phyloP scores from a whole-genome alignment of 768 basidiomycete species.

The Gyrodon lividus region DNA sequence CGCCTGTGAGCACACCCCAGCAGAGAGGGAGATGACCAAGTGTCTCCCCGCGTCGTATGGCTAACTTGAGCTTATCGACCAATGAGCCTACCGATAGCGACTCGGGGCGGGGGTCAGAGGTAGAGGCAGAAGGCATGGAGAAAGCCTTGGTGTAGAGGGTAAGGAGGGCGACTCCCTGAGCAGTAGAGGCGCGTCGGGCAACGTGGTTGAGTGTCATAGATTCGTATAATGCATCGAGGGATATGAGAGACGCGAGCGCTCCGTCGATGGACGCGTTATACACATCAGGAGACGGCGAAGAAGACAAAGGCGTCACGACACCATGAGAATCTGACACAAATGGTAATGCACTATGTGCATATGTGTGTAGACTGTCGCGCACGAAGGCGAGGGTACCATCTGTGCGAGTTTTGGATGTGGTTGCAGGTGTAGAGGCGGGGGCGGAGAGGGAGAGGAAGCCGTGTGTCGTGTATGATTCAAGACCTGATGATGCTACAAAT shows the following conservation, averaged over 20 bases:
- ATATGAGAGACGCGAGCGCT: constrained; percentile 43
- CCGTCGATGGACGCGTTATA: constrained; percentile 12
- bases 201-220: constrained; percentile 89
- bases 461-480: constrained; percentile 88
- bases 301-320: constrained; percentile 25
- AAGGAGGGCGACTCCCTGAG: constrained; percentile 91
- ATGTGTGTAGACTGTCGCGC: constrained; percentile 70
- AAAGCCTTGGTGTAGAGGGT: constrained; percentile 86
- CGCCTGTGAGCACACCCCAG: constrained; percentile 84
- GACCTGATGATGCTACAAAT: constrained; percentile 91
- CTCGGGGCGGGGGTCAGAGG: constrained; percentile 11
- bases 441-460: constrained; percentile 53
- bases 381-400: constrained; percentile 55
- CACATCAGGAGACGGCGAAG: constrained; percentile 1
- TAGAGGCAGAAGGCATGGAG: constrained; percentile 45
- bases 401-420: constrained; percentile 20
- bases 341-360: constrained; percentile 71
- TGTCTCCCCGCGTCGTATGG: constrained; percentile 59
- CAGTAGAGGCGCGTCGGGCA: constrained; percentile 78
- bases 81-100: constrained; percentile 31
- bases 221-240: constrained; percentile 79
- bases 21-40: constrained; percentile 87
- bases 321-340: constrained; percentile 77
- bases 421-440: constrained; percentile 18
- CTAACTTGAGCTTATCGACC: constrained; percentile 68